Evolutionary conservation across 129 eudicot species (phyloP), one percentile per base, ranked within the genome.

Genomic region (Flaveria trinervia): DNA sequence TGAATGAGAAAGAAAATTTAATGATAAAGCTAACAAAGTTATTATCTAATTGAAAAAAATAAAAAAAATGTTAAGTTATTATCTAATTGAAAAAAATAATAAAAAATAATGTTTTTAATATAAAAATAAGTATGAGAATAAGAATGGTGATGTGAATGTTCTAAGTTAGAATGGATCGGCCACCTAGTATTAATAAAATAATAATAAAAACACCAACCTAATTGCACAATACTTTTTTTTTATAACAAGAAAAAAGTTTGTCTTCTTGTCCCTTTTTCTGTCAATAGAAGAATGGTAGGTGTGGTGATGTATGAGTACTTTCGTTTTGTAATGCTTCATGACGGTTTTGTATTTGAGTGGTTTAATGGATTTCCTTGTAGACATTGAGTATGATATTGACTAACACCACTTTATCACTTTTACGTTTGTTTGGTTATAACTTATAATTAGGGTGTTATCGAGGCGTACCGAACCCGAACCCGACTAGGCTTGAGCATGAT

Each of bases 301-400:
- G 81, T 46, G 60, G 57, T 44, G 81, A 17, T 70, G 49, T 25
- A 64, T 44, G 81, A 77, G 61, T 77, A 68, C 48, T 77, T 77
- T 68, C 39, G 25, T 68, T 7, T 67, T 69, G 69, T 77, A 55
- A 76, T 69, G 76, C 50, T 67, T 68, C 75, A 22, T n/a, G 60
- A 77, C 46, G 57, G 22, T 69, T 76, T 78, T 78, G 76, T 57
- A 57, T 56, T 68, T 68, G 64, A 78, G 76, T 57, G 75, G 22
- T 23, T 50, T 72, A 72, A 62, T 79, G 83, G 79, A 51, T 72
- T 65, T 74, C 79, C 74, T 52, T 65, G 83, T 80, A 73, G 83
- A 73, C 70, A 65, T 25, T 80, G 79, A 80, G 75, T 54, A 43
- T 73, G 69, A 54, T 16, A 51, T 39, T 65, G 78, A 72, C 78